These are phyloP conservation scores for Colletotrichum theobromicola DNA, from an alignment of 2,329 filamentous ascomycete genomes.

Conservation along the genomic window DNA sequence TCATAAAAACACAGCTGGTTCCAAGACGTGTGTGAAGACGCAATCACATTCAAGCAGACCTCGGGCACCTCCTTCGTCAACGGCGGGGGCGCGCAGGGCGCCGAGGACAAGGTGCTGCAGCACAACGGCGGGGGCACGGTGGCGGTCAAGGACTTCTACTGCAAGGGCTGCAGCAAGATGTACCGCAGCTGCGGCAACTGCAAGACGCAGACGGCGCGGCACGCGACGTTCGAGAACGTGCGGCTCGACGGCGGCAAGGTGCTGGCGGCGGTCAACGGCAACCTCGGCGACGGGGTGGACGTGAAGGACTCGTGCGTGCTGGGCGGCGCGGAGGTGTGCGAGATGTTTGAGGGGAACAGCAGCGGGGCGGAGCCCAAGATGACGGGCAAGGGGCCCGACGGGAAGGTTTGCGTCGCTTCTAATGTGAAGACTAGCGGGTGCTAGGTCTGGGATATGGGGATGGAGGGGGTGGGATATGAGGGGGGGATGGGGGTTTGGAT, in stretches of 20 bases:
- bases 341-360: conserved; percentile 14
- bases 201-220: conserved; percentile 38
- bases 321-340: conserved; percentile 18
- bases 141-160: conserved; percentile 44
- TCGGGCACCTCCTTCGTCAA: conserved; percentile 40
- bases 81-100: conserved; percentile 27
- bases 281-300: conserved; percentile 31
- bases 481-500: not conserved
- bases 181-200: conserved; percentile 56
- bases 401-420: conserved; percentile 8
- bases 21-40: conserved; percentile 41
- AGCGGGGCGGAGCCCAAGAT: conserved; percentile 11
- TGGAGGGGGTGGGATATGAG: not conserved
- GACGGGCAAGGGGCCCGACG: conserved; percentile 15
- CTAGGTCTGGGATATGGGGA: not conserved
- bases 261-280: conserved; percentile 45
- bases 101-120: conserved; percentile 19
- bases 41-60: conserved; percentile 38
- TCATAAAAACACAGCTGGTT: conserved; percentile 43
- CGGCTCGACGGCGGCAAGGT: conserved; percentile 42
- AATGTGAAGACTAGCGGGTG: conserved; percentile 16
- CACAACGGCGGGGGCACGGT: conserved; percentile 21
- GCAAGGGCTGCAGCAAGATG: conserved; percentile 48
- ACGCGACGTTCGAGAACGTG: conserved; percentile 49
- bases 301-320: conserved; percentile 24